These are phyloP conservation scores for Pichia sp. DNA, from an alignment of 1,139 yeast genomes.

Conservation along the genomic window DNA sequence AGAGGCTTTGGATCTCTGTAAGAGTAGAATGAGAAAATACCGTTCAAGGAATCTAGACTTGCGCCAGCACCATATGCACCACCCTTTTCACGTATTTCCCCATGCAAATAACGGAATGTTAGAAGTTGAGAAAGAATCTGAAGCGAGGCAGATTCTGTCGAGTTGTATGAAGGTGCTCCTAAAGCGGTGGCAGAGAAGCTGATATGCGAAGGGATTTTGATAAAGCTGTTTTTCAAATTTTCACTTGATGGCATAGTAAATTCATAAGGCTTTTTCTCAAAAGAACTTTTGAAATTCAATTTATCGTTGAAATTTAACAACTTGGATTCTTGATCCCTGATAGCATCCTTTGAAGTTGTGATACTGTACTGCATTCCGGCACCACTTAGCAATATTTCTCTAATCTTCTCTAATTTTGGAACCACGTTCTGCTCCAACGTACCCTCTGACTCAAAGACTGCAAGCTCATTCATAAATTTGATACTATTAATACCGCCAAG, in stretches of 20 bases:
- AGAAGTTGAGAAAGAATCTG: slow-evolving; percentile 78
- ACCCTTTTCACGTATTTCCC: slow-evolving; percentile 89
- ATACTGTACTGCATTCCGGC: slow-evolving; percentile 50
- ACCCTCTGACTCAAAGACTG: slow-evolving; percentile 54
- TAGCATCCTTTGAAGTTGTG: slow-evolving; percentile 51
- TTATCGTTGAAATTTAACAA: slow-evolving; percentile 37
- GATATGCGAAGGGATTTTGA: slow-evolving; percentile 84
- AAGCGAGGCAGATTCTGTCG: slow-evolving; percentile 77
- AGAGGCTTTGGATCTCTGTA: slow-evolving; percentile 90
- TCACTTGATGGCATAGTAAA: background rate
- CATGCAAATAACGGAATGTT: slow-evolving; percentile 79
- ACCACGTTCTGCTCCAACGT: slow-evolving; percentile 51
- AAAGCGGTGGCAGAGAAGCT: slow-evolving; percentile 74
- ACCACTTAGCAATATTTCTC: slow-evolving; percentile 40
- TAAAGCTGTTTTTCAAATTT: slow-evolving; percentile 36
- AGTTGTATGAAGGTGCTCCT: slow-evolving; percentile 62
- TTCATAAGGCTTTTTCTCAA: slow-evolving; percentile 20
- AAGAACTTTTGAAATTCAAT: slow-evolving; percentile 16
- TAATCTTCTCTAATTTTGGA: slow-evolving; percentile 59
- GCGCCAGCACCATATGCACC: slow-evolving; percentile 99
- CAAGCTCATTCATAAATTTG: slow-evolving; percentile 61
- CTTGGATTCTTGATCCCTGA: slow-evolving; percentile 41
- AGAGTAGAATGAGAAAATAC: slow-evolving; percentile 76
- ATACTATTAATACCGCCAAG: slow-evolving; percentile 75
- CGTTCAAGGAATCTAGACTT: slow-evolving; percentile 74